Evolutionary conservation across 163 green algal species (phyloP).

Genomic region (Chloroidium sp.): DNA sequence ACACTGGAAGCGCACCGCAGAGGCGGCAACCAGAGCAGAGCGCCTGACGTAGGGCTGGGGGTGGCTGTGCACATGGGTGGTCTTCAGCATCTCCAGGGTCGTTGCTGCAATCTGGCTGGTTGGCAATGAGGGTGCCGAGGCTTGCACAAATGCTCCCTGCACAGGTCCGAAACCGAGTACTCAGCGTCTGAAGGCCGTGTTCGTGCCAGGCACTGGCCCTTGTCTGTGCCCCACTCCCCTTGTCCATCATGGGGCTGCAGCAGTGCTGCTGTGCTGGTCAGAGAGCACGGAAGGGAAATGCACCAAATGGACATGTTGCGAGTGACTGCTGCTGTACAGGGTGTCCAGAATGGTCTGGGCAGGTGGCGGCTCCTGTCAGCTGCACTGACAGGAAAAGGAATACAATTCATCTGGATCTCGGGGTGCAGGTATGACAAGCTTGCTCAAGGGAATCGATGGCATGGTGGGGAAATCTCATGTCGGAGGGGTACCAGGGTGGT

Average conservation of each 20-base stretch:
- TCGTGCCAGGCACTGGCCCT: no score
- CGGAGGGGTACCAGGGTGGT: conserved; percentile 31
- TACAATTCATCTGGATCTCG: not conserved
- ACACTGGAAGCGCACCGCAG: conserved; percentile 24
- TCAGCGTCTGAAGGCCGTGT: no score
- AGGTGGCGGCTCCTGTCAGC: not conserved
- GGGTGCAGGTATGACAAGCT: not conserved
- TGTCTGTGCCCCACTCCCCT: no score
- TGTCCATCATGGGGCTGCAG: no score
- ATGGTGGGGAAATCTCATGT: no score
- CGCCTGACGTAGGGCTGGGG: conserved; percentile 58
- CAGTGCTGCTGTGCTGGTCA: no score
- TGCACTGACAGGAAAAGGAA: not conserved
- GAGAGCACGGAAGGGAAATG: no score
- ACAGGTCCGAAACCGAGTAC: not conserved
- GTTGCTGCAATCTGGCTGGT: conserved; percentile 35
- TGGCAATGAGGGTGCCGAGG: conserved; percentile 15
- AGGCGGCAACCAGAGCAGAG: conserved; percentile 46
- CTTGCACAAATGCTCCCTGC: conserved; percentile 52
- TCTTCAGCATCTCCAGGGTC: conserved; percentile 59
- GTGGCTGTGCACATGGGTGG: conserved; percentile 43
- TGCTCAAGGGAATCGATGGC: not conserved
- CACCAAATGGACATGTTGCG: no score
- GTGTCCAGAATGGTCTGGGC: no score
- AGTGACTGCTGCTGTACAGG: no score